A percentile compares a stretch with the other conserved stretches of the same genome.
Conservation (phyloP, 1,284 basidiomycete genomes). For the Paramarasmius palmivorus region DNA sequence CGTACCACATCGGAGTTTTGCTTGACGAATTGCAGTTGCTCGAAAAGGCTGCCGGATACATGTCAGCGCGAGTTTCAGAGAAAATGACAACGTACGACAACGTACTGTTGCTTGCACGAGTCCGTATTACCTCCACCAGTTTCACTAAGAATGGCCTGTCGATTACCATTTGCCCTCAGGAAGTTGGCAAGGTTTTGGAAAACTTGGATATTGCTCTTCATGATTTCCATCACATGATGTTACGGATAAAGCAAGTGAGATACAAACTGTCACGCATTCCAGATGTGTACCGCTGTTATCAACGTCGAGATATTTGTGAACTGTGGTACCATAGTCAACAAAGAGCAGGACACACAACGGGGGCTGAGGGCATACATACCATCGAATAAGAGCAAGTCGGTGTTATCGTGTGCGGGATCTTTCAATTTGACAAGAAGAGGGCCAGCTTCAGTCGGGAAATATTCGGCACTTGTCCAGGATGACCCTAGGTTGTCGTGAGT, state of each 20-base stretch:
- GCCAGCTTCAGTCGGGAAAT: conserved; percentile 53
- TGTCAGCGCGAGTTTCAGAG: background rate
- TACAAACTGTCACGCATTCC: conserved; percentile 42
- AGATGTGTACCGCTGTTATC: conserved; percentile 57
- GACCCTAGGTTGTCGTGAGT: background rate
- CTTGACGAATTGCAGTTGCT: conserved; percentile 49
- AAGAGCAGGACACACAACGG: background rate
- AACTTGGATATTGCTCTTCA: conserved; percentile 44
- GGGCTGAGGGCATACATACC: conserved; percentile 26
- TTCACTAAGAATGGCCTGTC: conserved; percentile 32
- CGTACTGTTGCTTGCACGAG: conserved; percentile 46
- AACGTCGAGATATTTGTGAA: conserved; percentile 63
- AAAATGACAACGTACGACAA: conserved; percentile 1
- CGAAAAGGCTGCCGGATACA: conserved; percentile 30
- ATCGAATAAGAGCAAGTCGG: conserved; percentile 56
- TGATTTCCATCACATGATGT: conserved; percentile 1
- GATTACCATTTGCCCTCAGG: background rate
- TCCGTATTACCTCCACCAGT: conserved; percentile 58
- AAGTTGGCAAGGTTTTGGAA: conserved; percentile 29
- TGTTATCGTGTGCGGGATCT: conserved; percentile 48
- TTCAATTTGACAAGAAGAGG: conserved; percentile 50
- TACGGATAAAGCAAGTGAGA: background rate
- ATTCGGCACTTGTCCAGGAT: conserved; percentile 40
- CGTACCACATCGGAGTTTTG: conserved; percentile 35
- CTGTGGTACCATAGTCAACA: conserved; percentile 29